Base-by-base conservation (phyloP, 78 protist species). In the slime mould (Dictyostelium discoideum) region DNA sequence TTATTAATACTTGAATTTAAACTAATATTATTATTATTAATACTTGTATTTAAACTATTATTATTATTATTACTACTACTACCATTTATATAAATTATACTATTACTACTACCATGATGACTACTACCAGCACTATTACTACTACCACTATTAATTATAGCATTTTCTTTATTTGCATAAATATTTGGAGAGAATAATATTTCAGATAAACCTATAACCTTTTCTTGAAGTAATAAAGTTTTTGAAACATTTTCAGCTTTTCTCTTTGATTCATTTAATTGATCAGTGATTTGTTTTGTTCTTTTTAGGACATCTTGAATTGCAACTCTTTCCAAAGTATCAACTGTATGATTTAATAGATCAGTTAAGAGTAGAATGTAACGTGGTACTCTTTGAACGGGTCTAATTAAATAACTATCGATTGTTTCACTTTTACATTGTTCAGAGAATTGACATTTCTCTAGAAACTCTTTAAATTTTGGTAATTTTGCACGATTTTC, bases 301-400 rank as follows among this genome's bases (percentile, higher is more conserved):
- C 85, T 32, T 82, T 42, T 72, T 20, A 90, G 39, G 16, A 81
- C 80, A 7, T 90, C 94, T 37, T 90, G 84, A 6, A 90, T 20
- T 26, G 74, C 40, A 32, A 72, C 74, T 50, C 94, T 63, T 65
- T 90, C 94, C 87, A 90, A 46, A 9, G 73, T 60, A 72, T 90
- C 94, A 8, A 48, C 69, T 8, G 96, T 85, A 60, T 93, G 90
- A 18, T 29, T 13, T 20, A 93, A 24, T 20, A 93, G 46, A 80
- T 93, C 96, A 6, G 85, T 79, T 76, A 93, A 60, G 16, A 93
- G 77, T 78, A 93, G 46, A 5, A 93, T 93, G 16, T 93, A 93
- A 74, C 96, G 83, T 39, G 96, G 96, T 39, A 93, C 65, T 9
- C 96, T 13, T 44, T 93, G 96, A 50, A 93, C 87, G 5, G 96